These are phyloP conservation scores for Trapa bicornis DNA, from an alignment of 345 rosid genomes.

Conservation along the genomic window DNA sequence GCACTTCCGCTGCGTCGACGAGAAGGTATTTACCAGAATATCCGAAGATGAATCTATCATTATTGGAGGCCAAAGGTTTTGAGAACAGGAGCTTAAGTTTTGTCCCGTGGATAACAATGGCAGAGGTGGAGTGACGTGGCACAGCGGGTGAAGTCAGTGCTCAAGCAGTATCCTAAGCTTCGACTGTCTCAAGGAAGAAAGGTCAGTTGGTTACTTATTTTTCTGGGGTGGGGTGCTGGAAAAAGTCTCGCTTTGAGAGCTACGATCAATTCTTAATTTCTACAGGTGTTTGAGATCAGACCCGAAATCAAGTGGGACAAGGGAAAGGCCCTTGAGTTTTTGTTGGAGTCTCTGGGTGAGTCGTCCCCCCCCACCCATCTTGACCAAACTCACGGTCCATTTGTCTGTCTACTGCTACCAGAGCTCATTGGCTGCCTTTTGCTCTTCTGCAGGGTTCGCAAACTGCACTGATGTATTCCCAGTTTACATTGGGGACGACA, in stretches of 20 bases:
- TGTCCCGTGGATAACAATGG: background rate
- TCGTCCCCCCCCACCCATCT: no score
- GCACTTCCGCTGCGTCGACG: conserved; percentile 80
- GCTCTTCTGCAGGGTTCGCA: conserved; percentile 41
- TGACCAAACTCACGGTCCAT: background rate
- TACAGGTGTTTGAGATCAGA: conserved; percentile 78
- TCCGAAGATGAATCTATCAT: no score
- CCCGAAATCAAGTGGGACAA: conserved; percentile 90
- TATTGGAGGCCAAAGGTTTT: no score
- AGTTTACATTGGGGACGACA: conserved; percentile 85
- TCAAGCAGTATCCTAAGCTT: conserved; percentile 57
- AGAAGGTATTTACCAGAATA: conserved; percentile 28
- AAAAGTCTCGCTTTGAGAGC: background rate
- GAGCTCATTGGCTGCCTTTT: background rate
- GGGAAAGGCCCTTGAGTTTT: conserved; percentile 89
- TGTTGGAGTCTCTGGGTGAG: conserved; percentile 76
- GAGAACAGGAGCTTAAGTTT: no score
- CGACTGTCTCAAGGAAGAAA: conserved; percentile 67
- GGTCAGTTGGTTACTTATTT: conserved; percentile 23
- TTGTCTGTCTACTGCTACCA: no score
- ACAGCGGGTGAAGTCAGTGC: conserved; percentile 45
- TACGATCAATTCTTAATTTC: background rate
- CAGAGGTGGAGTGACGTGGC: conserved; percentile 80
- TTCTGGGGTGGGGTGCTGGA: background rate
- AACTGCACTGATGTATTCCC: conserved; percentile 70